Conservation (phyloP, 2,329 filamentous ascomycete genomes). For the Penicillium sp. region DNA sequence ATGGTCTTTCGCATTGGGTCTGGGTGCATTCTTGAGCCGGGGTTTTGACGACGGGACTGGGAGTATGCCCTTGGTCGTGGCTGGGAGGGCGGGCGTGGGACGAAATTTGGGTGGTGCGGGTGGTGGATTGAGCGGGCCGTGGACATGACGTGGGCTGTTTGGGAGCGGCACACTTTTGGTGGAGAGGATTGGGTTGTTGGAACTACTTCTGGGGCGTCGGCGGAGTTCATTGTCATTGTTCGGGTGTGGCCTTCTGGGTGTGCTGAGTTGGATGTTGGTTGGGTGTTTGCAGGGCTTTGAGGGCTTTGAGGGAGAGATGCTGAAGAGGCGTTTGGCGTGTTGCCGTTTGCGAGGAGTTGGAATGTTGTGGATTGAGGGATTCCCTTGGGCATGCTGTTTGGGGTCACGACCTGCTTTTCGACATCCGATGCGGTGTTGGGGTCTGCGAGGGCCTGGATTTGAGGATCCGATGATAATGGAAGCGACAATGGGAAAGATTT, state of each 20-base stretch:
- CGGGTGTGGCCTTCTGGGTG: slow-evolving; percentile 18
- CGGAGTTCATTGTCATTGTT: slow-evolving; percentile 35
- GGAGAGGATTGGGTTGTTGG: slow-evolving; percentile 20
- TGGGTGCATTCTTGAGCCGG: slow-evolving; percentile 7
- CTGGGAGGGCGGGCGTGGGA: slow-evolving; percentile 11
- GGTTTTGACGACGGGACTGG: slow-evolving; percentile 13
- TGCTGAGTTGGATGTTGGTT: not conserved
- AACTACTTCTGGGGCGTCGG: slow-evolving; percentile 39
- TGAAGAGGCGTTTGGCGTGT: slow-evolving; percentile 2
- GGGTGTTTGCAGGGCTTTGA: not conserved
- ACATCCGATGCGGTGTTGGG: slow-evolving; percentile 28
- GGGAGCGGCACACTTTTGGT: slow-evolving; percentile 29
- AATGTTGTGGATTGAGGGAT: slow-evolving; percentile 3
- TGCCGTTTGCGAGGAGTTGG: not conserved
- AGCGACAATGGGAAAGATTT: slow-evolving; percentile 31
- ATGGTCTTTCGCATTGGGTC: slow-evolving; percentile 12
- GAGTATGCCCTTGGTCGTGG: slow-evolving; percentile 22
- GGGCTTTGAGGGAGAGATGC: slow-evolving; percentile 4
- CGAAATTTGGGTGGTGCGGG: slow-evolving; percentile 30
- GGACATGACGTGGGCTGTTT: slow-evolving; percentile 16
- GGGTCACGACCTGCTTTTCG: slow-evolving; percentile 29
- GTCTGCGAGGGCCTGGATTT: slow-evolving; percentile 38
- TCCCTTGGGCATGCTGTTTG: slow-evolving; percentile 8
- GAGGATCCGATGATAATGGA: slow-evolving; percentile 38
- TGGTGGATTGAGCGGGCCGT: slow-evolving; percentile 25